Evolutionary conservation across 768 basidiomycete species (phyloP), one percentile per base, ranked within the genome.

Genomic region (Kwoniella botswanensis): DNA sequence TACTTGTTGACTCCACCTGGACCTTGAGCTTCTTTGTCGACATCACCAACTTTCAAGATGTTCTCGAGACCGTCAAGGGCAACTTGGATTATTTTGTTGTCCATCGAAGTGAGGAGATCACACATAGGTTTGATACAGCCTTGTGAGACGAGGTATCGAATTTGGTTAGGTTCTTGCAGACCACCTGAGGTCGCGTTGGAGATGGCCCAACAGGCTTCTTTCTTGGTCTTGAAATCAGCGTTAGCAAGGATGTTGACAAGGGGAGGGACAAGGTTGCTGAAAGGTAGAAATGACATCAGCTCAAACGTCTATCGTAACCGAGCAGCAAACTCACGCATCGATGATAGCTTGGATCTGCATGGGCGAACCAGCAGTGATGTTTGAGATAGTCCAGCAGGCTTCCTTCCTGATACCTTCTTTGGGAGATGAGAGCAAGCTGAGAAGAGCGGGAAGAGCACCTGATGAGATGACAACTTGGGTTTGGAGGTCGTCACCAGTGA

Each of bases 201-300:
- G 77, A 99, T 93, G 11, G 97, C 97, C 97, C 97, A 99, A 86
- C 95, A 99, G 1, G 97, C 97, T 85, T 99, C 97, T 85, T 99
- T 99, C 84, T 93, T 90, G 57, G 97, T 98, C 87, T 98, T 98
- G 88, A 99, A 98, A 85, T 99, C 97, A 63, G 96, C 96, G 79
- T 97, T 91, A 81, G 91, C 90, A 67, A 99, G 90, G 78, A 98
- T 98, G 86, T 98, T 97, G 87, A 99, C 95, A 73, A 99, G 90
- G 71, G 96, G 96, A 61, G 96, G 96, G 70, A 98, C 90, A 80
- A 99, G 94, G 82, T 84, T 82, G 70, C 82, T 81, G 44, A 3
- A 26, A 24, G 17, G 21, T 21, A 26, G 26, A 13, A 64, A n/a
- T 15, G 26, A 60, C 3, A 26, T 75, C 46, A 72, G 60, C 57